Conservation (phyloP, 106 monocot species). For the Dendrobium nobile region DNA sequence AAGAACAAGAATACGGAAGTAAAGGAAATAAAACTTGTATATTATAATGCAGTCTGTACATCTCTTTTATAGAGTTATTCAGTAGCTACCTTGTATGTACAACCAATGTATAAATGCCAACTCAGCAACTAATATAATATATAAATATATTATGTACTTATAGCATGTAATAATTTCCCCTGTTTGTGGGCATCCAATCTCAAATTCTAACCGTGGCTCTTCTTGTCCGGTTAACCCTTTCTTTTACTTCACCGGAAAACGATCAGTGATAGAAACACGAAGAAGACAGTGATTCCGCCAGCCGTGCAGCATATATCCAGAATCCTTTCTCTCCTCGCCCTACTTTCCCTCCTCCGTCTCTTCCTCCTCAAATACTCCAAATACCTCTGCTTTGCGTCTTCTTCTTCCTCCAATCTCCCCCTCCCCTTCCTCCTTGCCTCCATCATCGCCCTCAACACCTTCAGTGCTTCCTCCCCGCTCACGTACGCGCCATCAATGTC, state of each 20-base stretch:
- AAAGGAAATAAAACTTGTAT: too few species aligned
- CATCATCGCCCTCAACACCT: constrained; percentile 19
- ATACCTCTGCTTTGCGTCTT: constrained; percentile 16
- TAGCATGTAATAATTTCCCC: too few species aligned
- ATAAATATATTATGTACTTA: too few species aligned
- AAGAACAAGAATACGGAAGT: too few species aligned
- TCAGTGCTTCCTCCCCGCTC: constrained; percentile 26
- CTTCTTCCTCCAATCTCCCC: constrained; percentile 3
- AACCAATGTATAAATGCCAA: too few species aligned
- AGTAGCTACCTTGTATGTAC: too few species aligned
- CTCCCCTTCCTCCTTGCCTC: constrained; percentile 17
- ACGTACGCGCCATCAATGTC: constrained; percentile 38
- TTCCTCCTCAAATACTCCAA: constrained; percentile 12
- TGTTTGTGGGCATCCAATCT: too few species aligned
- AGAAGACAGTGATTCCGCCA: constrained; percentile 22
- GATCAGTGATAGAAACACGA: constrained; percentile 16
- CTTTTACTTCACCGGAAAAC: neutral
- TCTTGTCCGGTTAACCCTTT: too few species aligned
- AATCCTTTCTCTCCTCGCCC: constrained; percentile 25
- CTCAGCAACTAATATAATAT: too few species aligned
- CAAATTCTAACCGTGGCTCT: too few species aligned
- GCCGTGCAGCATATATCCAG: constrained; percentile 26
- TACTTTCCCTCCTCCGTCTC: constrained; percentile 40
- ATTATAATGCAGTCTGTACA: too few species aligned
- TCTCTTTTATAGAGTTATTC: too few species aligned